Percentiles rank a stretch among this genome's conserved stretches.
Conservation (phyloP, 371 early-diverging fungal species). For the Capniomyces stellatus region DNA sequence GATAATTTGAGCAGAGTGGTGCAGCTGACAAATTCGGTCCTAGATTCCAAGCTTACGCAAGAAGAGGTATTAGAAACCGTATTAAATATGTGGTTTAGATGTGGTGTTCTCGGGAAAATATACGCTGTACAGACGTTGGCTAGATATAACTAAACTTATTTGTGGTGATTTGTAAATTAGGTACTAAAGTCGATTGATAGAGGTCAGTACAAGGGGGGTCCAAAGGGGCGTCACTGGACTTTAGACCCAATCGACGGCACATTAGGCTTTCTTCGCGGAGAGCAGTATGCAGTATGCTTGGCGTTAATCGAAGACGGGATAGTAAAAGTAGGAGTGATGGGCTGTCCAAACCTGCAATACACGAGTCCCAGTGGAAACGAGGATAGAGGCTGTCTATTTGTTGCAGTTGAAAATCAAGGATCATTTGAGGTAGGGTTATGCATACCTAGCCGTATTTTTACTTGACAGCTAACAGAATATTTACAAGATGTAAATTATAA, state of each 20-base stretch:
- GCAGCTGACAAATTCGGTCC: conserved; percentile 55
- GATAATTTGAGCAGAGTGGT: conserved; percentile 51
- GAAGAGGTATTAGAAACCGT: conserved; percentile 40
- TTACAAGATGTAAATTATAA: too few relatives aligned
- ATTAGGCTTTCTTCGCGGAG: conserved; percentile 90
- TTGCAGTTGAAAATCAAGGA: conserved; percentile 66
- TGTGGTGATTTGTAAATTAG: conserved; percentile 28
- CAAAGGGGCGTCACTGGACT: conserved; percentile 76
- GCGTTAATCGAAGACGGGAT: conserved; percentile 77
- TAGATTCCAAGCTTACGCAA: conserved; percentile 34
- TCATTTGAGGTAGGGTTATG: conserved; percentile 69
- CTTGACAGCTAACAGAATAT: not conserved
- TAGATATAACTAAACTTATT: too few relatives aligned
- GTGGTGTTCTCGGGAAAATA: too few relatives aligned
- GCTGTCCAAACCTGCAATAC: conserved; percentile 82
- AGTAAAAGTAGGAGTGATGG: conserved; percentile 81
- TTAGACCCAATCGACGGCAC: conserved; percentile 93
- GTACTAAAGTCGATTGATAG: conserved; percentile 69
- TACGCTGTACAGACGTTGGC: too few relatives aligned
- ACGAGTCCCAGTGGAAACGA: conserved; percentile 32
- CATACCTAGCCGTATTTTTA: conserved; percentile 13
- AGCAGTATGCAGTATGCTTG: conserved; percentile 92
- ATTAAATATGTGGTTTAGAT: not conserved
- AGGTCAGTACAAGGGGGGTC: conserved; percentile 69
- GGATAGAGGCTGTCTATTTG: conserved; percentile 53